A percentile compares a stretch with the other conserved stretches of the same genome.
These are phyloP conservation scores for Dioscorea cayenensis DNA, from an alignment of 116 monocot species.

Conservation along the genomic window DNA sequence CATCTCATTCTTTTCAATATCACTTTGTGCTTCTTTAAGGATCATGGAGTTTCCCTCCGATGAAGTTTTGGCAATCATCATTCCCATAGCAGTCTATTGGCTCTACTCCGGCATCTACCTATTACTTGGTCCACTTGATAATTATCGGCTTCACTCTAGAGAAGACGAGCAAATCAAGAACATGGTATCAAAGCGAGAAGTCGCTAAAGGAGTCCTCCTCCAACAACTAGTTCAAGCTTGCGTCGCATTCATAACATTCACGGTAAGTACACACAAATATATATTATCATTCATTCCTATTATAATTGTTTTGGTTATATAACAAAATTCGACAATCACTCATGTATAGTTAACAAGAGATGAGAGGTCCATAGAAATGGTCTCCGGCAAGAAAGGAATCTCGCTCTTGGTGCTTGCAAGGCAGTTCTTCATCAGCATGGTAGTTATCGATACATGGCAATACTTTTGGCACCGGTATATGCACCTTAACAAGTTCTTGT, in stretches of 20 bases:
- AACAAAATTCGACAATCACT: too few species aligned
- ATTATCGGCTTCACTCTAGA: slow-evolving; percentile 2
- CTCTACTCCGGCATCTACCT: slow-evolving; percentile 6
- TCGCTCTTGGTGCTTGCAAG: not conserved
- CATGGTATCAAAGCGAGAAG: slow-evolving; percentile 1
- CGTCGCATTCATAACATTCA: not conserved
- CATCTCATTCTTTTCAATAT: too few species aligned
- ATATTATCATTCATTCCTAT: not conserved
- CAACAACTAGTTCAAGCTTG: not conserved
- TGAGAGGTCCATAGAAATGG: not conserved
- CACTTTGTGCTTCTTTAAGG: too few species aligned
- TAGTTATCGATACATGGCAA: slow-evolving; percentile 1
- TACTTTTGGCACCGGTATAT: slow-evolving; percentile 4
- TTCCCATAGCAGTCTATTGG: slow-evolving; percentile 2
- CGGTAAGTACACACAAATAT: not conserved
- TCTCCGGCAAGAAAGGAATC: not conserved
- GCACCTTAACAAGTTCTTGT: slow-evolving; percentile 7
- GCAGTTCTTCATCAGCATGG: slow-evolving; percentile 1
- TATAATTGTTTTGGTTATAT: not conserved
- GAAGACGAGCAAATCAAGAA: not conserved
- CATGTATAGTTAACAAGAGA: not conserved
- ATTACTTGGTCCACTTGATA: not conserved
- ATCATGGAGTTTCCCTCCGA: not conserved
- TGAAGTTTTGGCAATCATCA: not conserved
- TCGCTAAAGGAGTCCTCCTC: not conserved